phyloP scores from a whole-genome alignment of 2,329 filamentous ascomycete species.

The Grosmannia serpens region DNA sequence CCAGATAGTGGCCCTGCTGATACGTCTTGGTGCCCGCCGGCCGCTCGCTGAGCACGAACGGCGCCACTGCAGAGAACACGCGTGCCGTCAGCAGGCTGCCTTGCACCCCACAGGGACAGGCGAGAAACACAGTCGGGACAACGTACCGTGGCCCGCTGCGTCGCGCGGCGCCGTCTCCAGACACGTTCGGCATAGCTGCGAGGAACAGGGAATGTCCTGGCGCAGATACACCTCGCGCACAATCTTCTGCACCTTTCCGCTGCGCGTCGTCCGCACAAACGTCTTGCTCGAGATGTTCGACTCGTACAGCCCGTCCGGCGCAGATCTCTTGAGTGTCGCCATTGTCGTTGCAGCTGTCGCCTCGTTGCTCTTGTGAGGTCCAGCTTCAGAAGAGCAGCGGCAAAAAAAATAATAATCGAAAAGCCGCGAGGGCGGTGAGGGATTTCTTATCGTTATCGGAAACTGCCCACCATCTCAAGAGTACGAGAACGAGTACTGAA shows the following conservation, averaged over 20 bases:
- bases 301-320: conserved; percentile 40
- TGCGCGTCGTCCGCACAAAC: conserved; percentile 88
- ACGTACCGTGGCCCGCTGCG: conserved; percentile 61
- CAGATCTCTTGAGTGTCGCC: conserved; percentile 53
- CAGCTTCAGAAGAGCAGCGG: neutral
- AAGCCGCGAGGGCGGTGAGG: neutral
- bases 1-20: conserved; percentile 80
- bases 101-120: no score
- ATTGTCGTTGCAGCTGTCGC: conserved; percentile 21
- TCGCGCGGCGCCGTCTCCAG: conserved; percentile 63
- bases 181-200: conserved; percentile 71
- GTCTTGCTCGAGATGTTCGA: conserved; percentile 88
- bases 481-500: no score
- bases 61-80: conserved; percentile 47
- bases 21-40: conserved; percentile 75
- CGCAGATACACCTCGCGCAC: conserved; percentile 92
- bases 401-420: neutral
- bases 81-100: neutral
- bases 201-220: conserved; percentile 95
- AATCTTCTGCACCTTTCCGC: conserved; percentile 97
- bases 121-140: neutral
- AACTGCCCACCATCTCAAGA: no score
- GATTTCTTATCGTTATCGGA: neutral
- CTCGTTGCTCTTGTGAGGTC: neutral
- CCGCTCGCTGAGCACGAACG: conserved; percentile 80